A percentile compares a stretch with the other conserved stretches of the same genome.
Evolutionary conservation across 2,329 filamentous ascomycete genomes (phyloP).

Genomic region (Pyrenochaeta sp.): DNA sequence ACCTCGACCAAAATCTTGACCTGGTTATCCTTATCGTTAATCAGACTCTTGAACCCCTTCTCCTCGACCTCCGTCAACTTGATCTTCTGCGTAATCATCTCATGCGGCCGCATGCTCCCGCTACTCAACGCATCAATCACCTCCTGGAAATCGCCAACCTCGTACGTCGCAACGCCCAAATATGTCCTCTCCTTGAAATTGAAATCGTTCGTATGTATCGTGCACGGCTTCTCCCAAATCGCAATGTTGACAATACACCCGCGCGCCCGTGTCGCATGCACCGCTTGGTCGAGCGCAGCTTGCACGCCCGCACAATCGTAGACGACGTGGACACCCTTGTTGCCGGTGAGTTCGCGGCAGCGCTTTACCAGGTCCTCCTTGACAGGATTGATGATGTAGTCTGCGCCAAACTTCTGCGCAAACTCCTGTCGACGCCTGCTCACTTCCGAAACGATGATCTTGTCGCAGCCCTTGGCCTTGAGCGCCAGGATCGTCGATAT

Average conservation of each 20-base stretch:
- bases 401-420: slow-evolving; percentile 60
- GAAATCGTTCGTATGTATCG: slow-evolving; percentile 59
- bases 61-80: slow-evolving; percentile 56
- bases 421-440: slow-evolving; percentile 57
- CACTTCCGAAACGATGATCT: slow-evolving; percentile 63
- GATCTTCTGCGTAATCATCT: slow-evolving; percentile 60
- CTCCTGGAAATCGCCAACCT: slow-evolving; percentile 59
- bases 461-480: slow-evolving; percentile 37
- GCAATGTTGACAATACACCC: slow-evolving; percentile 64
- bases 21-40: slow-evolving; percentile 59
- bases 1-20: slow-evolving; percentile 57
- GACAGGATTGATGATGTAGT: slow-evolving; percentile 60
- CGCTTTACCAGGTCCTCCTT: slow-evolving; percentile 56
- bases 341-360: slow-evolving; percentile 54
- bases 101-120: slow-evolving; percentile 52
- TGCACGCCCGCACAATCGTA: slow-evolving; percentile 64
- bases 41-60: slow-evolving; percentile 56
- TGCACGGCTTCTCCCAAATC: slow-evolving; percentile 62
- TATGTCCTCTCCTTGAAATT: slow-evolving; percentile 63
- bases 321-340: slow-evolving; percentile 58
- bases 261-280: slow-evolving; percentile 57
- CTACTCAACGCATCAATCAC: slow-evolving; percentile 54
- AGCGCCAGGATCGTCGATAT: slow-evolving; percentile 47
- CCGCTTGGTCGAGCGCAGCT: slow-evolving; percentile 56
- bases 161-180: slow-evolving; percentile 61